Base-by-base conservation (phyloP, 495 filamentous ascomycete genomes). In the Penicillium ochrochloron region DNA sequence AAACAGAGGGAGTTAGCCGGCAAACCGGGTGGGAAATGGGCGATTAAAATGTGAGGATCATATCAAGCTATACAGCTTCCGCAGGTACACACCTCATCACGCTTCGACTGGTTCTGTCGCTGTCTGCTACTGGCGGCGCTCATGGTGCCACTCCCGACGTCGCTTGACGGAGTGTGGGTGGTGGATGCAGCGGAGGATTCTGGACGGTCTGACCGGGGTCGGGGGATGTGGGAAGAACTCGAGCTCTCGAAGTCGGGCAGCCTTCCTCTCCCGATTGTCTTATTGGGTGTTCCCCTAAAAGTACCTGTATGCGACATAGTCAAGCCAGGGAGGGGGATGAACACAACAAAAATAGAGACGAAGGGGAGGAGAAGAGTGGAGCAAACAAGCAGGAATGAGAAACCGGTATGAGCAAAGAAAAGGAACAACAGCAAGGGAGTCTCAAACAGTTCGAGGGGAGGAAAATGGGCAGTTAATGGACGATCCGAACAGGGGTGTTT, bases 71-170 rank as follows among this genome's bases (percentile, higher is more conserved):
- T 33, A 34, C 29, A 63, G 61, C 37, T 66, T 33, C 37, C 27
- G 54, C 51, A 25, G 57, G 60, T 35, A 70, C 88, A 72, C 82
- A 98, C 95, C 90, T 99, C 95, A 91, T 99, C 95, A 76, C 92
- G 88, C 80, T 97, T 98, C 64, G 89, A 89, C 83, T 97, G 94
- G 80, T 96, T 97, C 79, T 92, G 89, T 73, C 95, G 85, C 88
- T 97, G 72, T 70, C 79, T 78, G 89, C 90, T 84, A 86, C 96
- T 79, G 92, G 84, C 60, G 34, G 90, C 88, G 57, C 92, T 92
- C 64, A 84, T 86, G 50, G 86, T 88, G 61, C 83, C 73, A 67
- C 75, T 78, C 57, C 80, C 80, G 61, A 81, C 70, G 65, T 82
- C 80, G 60, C 78, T 86, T 21, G 72, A 67, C 59, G 94, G 90